Evolutionary conservation across 2,329 filamentous ascomycete genomes (phyloP), one percentile per base, ranked within the genome.

Genomic region (Epicoccum sorghinum): DNA sequence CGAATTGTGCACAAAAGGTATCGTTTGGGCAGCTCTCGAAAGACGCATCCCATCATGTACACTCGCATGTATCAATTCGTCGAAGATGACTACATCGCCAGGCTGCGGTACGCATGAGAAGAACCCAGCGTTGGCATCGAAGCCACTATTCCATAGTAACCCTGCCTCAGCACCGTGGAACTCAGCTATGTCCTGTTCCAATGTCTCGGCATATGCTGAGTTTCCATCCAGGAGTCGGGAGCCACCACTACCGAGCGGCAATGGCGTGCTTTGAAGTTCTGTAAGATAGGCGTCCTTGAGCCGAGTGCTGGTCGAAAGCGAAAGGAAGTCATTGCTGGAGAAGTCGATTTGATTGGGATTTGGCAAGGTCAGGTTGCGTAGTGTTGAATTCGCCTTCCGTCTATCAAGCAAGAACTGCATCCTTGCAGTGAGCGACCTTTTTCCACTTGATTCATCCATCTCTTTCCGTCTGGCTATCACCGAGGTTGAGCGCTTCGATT

Each of bases 41-140:
- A 87, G 64, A 14, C 81, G 80, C 87, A 93, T 90, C 0, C 64
- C 90, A 68, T 93, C 89, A 55, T 91, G 89, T 1, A 87, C 84
- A 61, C 88, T 92, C 0, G 90, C 90, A 65, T 95, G 90, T 12
- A 93, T 86, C 29, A 89, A 78, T 68, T 89, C 88, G 65, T 0
- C 90, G 62, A 93, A 88, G 0, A 95, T 69, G 22, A 95, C 79
- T 1, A 68, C 57, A 61, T 81, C 79, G 4, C 75, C 77, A 1
- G 62, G 62, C 55, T 81, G 79, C 14, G 79, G 79, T n/a, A 82
- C 64, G 43, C 74, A 77, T 0, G 77, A 75, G 59, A 80, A 81
- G 32, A 82, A 66, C 0, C 77, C 78, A 2, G 74, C 73, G 59
- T 82, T 82, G 3, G 79, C 79, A 62, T 82, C 79, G 59, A 79